A percentile compares a stretch with the other conserved stretches of the same genome.
These are phyloP conservation scores for Gorgonomyces haynaldii DNA, from an alignment of 192 early-diverging fungal genomes.

Conservation along the genomic window DNA sequence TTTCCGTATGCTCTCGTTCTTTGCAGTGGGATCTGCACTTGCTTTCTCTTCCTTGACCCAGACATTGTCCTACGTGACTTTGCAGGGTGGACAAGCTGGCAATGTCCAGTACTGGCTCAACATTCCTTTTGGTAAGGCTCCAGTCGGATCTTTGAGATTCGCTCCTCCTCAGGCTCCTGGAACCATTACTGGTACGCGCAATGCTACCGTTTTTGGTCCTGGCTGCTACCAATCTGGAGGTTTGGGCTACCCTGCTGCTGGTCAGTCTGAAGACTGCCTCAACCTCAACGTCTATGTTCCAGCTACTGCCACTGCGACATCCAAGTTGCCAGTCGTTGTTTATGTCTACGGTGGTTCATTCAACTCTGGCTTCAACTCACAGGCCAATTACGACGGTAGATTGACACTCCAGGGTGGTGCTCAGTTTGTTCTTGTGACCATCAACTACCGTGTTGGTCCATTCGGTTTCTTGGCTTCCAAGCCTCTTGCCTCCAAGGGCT, in stretches of 20 bases:
- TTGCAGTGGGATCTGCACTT: no score
- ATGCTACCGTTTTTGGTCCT: not conserved
- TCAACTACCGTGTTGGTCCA: conserved; percentile 32
- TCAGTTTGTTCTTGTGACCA: conserved; percentile 21
- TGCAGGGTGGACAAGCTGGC: no score
- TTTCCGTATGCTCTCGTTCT: no score
- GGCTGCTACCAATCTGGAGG: conserved; percentile 1
- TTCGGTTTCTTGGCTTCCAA: conserved; percentile 21
- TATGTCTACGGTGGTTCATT: conserved; percentile 47
- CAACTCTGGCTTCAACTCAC: conserved; percentile 19
- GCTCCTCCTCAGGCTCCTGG: not conserved
- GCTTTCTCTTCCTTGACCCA: no score
- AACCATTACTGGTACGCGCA: not conserved
- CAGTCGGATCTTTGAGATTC: not conserved
- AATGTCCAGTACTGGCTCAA: no score
- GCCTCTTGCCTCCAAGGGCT: conserved; percentile 2
- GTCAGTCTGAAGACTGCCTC: conserved; percentile 24
- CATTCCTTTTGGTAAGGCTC: conserved; percentile 6
- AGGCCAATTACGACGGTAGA: conserved; percentile 25
- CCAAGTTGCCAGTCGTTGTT: conserved; percentile 43
- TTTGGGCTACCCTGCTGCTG: not conserved
- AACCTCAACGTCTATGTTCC: conserved; percentile 34
- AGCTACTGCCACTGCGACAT: conserved; percentile 5
- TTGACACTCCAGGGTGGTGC: not conserved
- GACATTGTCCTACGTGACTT: no score